phyloP scores from a whole-genome alignment of 2,329 filamentous ascomycete genomes.

The Balansia obtecta region DNA sequence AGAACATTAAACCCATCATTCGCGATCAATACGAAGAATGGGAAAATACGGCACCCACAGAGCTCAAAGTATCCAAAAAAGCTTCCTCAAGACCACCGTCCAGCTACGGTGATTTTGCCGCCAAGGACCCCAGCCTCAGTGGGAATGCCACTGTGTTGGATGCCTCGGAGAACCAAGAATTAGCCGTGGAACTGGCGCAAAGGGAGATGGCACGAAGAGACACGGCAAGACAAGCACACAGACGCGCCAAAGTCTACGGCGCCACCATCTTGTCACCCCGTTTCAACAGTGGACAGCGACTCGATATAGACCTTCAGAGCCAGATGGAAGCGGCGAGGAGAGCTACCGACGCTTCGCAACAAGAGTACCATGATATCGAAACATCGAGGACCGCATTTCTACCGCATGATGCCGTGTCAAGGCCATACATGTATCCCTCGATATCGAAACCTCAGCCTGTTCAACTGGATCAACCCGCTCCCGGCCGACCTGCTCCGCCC shows the following conservation, averaged over 20 bases:
- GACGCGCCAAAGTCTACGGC: slow-evolving; percentile 27
- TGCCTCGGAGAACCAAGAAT: slow-evolving; percentile 56
- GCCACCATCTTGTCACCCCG: slow-evolving; percentile 3
- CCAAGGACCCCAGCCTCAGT: slow-evolving; percentile 48
- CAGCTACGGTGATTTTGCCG: slow-evolving; percentile 34
- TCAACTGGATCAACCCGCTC: slow-evolving; percentile 24
- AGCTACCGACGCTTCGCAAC: slow-evolving; percentile 23
- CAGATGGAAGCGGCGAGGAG: slow-evolving; percentile 42
- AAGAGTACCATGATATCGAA: background rate
- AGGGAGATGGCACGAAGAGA: slow-evolving; percentile 59
- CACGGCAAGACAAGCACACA: slow-evolving; percentile 42
- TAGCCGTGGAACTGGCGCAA: slow-evolving; percentile 66
- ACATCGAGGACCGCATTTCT: slow-evolving; percentile 4
- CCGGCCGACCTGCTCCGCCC: slow-evolving; percentile 7
- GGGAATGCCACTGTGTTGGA: slow-evolving; percentile 50
- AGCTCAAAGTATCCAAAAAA: slow-evolving; percentile 14
- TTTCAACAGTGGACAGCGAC: slow-evolving; percentile 7
- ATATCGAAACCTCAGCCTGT: slow-evolving; percentile 39
- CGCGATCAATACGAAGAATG: slow-evolving; percentile 59
- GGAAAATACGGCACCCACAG: slow-evolving; percentile 37
- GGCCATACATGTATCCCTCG: slow-evolving; percentile 42
- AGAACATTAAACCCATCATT: slow-evolving; percentile 69
- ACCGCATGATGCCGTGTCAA: slow-evolving; percentile 16
- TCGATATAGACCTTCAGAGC: slow-evolving; percentile 32
- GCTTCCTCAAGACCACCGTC: slow-evolving; percentile 12